phyloP scores from a whole-genome alignment of 352 stramenopile species.

The Pythium aphanidermatum region DNA sequence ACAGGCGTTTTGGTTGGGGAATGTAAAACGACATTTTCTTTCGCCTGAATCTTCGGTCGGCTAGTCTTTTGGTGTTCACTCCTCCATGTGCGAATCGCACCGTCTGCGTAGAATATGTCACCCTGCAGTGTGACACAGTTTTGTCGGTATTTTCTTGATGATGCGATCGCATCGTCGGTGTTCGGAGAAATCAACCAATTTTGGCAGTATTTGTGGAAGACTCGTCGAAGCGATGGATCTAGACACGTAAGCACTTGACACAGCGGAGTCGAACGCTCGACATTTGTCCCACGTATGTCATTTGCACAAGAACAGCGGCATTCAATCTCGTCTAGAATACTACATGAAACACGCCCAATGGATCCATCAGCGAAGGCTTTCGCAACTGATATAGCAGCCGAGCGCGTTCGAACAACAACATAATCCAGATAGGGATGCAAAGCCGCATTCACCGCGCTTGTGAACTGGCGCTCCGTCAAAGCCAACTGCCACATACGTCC shows the following conservation, averaged over 20 bases:
- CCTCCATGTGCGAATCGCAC: conserved; percentile 20
- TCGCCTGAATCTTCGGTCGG: not conserved
- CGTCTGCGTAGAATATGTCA: conserved; percentile 24
- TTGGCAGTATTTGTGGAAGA: conserved; percentile 19
- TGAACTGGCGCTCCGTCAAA: not conserved
- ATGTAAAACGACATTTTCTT: too few relatives aligned
- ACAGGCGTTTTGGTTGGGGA: too few relatives aligned
- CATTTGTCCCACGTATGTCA: not conserved
- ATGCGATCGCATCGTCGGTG: conserved; percentile 10
- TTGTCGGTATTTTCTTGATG: not conserved
- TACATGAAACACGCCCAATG: conserved; percentile 21
- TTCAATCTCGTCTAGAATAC: conserved; percentile 18
- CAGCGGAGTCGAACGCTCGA: conserved; percentile 6
- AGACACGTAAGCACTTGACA: conserved; percentile 11
- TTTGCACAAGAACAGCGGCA: not conserved
- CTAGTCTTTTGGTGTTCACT: not conserved
- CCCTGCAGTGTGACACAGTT: conserved; percentile 24
- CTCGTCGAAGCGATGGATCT: conserved; percentile 2
- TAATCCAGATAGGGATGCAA: conserved; percentile 10
- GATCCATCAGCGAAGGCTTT: conserved; percentile 8
- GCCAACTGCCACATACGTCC: conserved; percentile 13
- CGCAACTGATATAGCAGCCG: conserved; percentile 10
- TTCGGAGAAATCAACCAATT: conserved; percentile 18
- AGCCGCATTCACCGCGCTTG: conserved; percentile 15
- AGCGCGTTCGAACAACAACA: conserved; percentile 17